Percentiles rank a stretch among this genome's conserved stretches.
Evolutionary conservation across 177 flowering plant species (phyloP).

Genomic region (Vitis hybrid): DNA sequence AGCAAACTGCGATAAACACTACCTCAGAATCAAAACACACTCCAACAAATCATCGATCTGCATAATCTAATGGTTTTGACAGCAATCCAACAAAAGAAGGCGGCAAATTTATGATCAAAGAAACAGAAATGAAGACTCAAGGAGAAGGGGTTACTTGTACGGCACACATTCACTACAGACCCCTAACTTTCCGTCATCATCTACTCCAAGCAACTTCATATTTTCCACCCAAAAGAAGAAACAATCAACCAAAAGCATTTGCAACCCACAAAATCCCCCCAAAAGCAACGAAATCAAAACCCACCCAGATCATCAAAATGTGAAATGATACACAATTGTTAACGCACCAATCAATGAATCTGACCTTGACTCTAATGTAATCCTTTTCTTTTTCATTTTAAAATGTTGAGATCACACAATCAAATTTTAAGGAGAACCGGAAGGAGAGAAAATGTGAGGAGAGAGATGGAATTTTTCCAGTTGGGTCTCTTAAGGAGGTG

Average conservation of each 20-base stretch:
- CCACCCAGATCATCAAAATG: background rate
- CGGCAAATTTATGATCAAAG: background rate
- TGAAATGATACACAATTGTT: background rate
- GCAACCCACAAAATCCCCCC: conserved; percentile 4
- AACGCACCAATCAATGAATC: conserved; percentile 32
- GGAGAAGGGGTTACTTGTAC: conserved; percentile 30
- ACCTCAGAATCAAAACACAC: background rate
- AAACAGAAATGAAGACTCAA: conserved; percentile 7
- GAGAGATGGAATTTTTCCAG: background rate
- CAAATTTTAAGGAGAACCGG: no score
- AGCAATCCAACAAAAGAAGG: background rate
- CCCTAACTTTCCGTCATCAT: conserved; percentile 11
- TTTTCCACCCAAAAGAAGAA: background rate
- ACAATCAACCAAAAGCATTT: background rate
- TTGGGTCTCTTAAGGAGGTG: background rate
- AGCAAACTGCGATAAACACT: background rate
- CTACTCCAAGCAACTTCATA: conserved; percentile 10
- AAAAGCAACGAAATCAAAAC: background rate
- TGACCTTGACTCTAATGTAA: no score
- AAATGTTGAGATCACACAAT: conserved; percentile 2
- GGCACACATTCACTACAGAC: conserved; percentile 33
- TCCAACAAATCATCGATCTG: background rate
- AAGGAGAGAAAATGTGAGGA: background rate
- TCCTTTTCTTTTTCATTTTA: no score
- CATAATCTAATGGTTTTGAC: background rate